Conservation (phyloP, 2,329 filamentous ascomycete genomes). For the Rhytidhysteron rufulum region DNA sequence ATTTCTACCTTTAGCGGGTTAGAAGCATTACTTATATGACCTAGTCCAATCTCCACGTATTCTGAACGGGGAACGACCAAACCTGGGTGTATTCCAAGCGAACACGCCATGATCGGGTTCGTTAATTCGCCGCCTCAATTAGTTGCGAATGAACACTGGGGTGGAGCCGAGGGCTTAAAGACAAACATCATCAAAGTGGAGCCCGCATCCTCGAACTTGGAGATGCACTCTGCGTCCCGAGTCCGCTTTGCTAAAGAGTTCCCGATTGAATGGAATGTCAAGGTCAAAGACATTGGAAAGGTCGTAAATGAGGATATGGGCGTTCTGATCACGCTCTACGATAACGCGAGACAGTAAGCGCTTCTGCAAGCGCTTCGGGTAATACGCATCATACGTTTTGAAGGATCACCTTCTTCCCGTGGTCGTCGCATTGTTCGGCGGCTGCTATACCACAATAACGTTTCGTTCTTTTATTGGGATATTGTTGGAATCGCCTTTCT, state of each 20-base stretch:
- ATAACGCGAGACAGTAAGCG: neutral
- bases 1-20: neutral
- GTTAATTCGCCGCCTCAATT: constrained; percentile 6
- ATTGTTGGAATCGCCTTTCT: neutral
- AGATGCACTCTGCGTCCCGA: constrained; percentile 31
- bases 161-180: neutral
- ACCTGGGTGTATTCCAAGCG: constrained; percentile 20
- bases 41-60: constrained; percentile 37
- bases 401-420: neutral
- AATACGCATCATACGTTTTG: neutral
- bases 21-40: neutral
- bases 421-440: no score
- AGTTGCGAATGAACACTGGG: neutral
- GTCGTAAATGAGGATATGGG: constrained; percentile 25
- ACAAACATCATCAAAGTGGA: constrained; percentile 15
- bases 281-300: constrained; percentile 39
- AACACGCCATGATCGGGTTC: constrained; percentile 26
- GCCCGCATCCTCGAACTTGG: constrained; percentile 12
- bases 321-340: constrained; percentile 11
- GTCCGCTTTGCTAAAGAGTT: constrained; percentile 40
- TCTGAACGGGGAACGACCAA: constrained; percentile 28
- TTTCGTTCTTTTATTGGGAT: neutral
- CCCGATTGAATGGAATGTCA: constrained; percentile 43
- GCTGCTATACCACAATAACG: no score
- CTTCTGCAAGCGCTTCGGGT: no score